phyloP scores from a whole-genome alignment of 208 protist species.

The Plasmodiophora brassicae region DNA sequence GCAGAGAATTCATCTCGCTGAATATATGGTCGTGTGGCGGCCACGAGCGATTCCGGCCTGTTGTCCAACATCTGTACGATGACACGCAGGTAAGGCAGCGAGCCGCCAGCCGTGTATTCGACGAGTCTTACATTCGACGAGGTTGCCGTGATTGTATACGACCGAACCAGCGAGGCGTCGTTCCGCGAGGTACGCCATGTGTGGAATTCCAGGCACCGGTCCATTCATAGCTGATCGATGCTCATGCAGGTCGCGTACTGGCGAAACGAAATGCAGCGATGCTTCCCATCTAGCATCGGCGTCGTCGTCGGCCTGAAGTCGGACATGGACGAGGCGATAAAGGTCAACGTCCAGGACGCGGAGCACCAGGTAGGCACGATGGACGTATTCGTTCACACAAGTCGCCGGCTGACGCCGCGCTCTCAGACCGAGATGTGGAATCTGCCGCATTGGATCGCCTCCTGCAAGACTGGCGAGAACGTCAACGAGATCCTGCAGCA shows the following conservation, averaged over 20 bases:
- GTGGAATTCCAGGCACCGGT: not conserved
- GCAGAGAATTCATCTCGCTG: not conserved
- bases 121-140: not conserved
- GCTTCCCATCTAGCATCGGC: not conserved
- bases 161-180: constrained; percentile 28
- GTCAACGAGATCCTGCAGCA: no score
- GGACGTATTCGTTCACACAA: not conserved
- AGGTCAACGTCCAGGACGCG: not conserved
- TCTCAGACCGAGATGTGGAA: not conserved
- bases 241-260: not conserved
- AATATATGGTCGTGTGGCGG: constrained; percentile 22
- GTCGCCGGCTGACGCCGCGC: not conserved
- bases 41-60: not conserved
- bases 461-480: not conserved
- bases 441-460: constrained; percentile 25
- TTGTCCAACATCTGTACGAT: constrained; percentile 20
- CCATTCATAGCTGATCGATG: not conserved
- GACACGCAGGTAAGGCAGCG: not conserved
- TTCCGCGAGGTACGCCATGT: not conserved
- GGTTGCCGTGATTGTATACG: not conserved
- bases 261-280: constrained; percentile 8
- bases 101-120: not conserved
- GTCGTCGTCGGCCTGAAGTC: not conserved
- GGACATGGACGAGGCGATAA: not conserved
- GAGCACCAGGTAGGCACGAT: not conserved